Conservation (phyloP, 116 monocot genomes). For the Cymodocea nodosa region DNA sequence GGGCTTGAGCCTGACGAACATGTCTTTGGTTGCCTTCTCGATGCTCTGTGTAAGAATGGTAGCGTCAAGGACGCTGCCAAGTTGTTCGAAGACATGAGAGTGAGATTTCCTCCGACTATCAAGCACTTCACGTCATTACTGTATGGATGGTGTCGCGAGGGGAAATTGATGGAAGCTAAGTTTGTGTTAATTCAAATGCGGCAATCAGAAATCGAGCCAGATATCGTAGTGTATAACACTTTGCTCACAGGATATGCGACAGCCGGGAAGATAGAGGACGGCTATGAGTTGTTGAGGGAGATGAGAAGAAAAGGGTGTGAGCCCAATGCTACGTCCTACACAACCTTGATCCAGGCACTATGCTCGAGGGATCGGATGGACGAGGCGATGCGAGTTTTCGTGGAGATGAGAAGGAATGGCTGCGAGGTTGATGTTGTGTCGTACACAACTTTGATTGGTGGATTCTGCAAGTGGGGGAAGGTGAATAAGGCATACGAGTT, state of each 20-base stretch:
- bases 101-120: slow-evolving; percentile 50
- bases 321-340: slow-evolving; percentile 35
- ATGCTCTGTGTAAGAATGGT: slow-evolving; percentile 77
- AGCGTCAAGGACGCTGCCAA: slow-evolving; percentile 59
- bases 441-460: slow-evolving; percentile 56
- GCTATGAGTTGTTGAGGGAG: slow-evolving; percentile 26
- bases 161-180: slow-evolving; percentile 51
- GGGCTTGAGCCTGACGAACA: slow-evolving; percentile 36
- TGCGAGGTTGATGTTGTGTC: slow-evolving; percentile 49
- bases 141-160: slow-evolving; percentile 58
- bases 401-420: slow-evolving; percentile 50
- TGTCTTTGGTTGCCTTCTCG: slow-evolving; percentile 62
- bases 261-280: slow-evolving; percentile 50
- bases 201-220: slow-evolving; percentile 57
- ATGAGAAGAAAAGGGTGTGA: slow-evolving; percentile 50
- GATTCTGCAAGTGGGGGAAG: slow-evolving; percentile 68
- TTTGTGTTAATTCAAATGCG: slow-evolving; percentile 35
- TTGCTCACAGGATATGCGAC: slow-evolving; percentile 37
- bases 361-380: slow-evolving; percentile 51
- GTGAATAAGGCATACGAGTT: slow-evolving; percentile 48
- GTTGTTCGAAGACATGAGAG: slow-evolving; percentile 60
- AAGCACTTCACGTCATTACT: slow-evolving; percentile 66
- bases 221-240: slow-evolving; percentile 63
- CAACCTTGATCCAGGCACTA: slow-evolving; percentile 63
- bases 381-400: slow-evolving; percentile 73